These are phyloP conservation scores for Bryoerythrophyllum caledonicum DNA, from an alignment of 225 moss, liverwort and hornwort genomes.

Conservation along the genomic window DNA sequence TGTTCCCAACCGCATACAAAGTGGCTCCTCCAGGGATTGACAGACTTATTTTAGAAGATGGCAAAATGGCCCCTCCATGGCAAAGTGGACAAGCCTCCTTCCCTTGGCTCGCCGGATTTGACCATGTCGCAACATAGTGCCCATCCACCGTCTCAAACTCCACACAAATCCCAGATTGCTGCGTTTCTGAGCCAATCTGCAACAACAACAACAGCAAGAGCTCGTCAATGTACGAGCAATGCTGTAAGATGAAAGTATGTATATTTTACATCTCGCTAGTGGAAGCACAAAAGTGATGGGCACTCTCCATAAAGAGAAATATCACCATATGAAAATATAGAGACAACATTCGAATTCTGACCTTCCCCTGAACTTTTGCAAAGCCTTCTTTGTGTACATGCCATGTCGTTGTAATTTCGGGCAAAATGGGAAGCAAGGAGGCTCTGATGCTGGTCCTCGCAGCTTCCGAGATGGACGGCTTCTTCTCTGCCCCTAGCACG, in stretches of 20 bases:
- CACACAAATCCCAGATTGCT: conserved; percentile 66
- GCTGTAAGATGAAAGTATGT: neutral
- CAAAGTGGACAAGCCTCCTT: conserved; percentile 28
- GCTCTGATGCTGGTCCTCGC: conserved; percentile 1
- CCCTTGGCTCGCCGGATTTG: conserved; percentile 6
- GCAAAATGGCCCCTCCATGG: neutral
- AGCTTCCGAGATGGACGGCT: neutral
- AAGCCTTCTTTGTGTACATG: conserved; percentile 87
- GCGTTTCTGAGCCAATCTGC: conserved; percentile 45
- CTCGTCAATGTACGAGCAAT: neutral
- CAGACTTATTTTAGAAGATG: conserved; percentile 59
- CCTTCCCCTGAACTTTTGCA: conserved; percentile 87
- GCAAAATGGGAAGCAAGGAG: conserved; percentile 17
- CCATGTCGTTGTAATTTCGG: conserved; percentile 62
- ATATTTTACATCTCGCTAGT: too few species aligned
- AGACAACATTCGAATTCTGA: conserved; percentile 16
- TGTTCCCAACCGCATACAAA: conserved; percentile 58
- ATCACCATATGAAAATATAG: neutral
- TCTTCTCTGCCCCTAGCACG: conserved; percentile 9
- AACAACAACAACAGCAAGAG: neutral
- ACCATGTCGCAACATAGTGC: conserved; percentile 80
- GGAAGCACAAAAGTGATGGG: too few species aligned
- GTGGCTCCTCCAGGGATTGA: conserved; percentile 74
- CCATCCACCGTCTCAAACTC: conserved; percentile 80
- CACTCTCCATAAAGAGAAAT: neutral